Conservation (phyloP, 1,284 basidiomycete genomes). For the Sanghuangporus weigelae region DNA sequence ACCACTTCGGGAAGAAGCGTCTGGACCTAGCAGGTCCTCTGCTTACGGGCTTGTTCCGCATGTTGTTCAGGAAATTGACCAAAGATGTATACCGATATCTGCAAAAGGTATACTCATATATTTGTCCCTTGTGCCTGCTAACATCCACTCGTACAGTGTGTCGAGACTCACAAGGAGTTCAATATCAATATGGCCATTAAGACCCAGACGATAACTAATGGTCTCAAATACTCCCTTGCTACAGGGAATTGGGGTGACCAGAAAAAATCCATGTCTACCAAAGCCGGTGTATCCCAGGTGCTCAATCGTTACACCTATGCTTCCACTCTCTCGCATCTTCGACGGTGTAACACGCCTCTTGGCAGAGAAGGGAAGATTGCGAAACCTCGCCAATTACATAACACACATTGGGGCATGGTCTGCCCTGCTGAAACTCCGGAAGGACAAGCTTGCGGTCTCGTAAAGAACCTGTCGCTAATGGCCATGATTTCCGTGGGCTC, state of each 20-base stretch:
- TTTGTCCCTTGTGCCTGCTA: not conserved
- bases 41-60: constrained; percentile 93
- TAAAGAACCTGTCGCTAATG: constrained; percentile 99
- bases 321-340: constrained; percentile 95
- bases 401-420: constrained; percentile 99
- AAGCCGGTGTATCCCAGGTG: constrained; percentile 98
- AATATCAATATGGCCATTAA: constrained; percentile 91
- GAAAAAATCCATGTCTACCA: constrained; percentile 96
- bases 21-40: constrained; percentile 95
- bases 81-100: constrained; percentile 97
- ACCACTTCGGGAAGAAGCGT: constrained; percentile 99
- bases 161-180: constrained; percentile 96
- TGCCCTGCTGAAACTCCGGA: constrained; percentile 99
- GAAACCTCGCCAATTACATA: constrained; percentile 98
- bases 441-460: constrained; percentile 98
- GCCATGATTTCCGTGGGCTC: constrained; percentile 97
- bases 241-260: constrained; percentile 99
- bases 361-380: constrained; percentile 99
- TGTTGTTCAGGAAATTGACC: constrained; percentile 95
- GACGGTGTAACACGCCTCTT: constrained; percentile 96
- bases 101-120: constrained; percentile 68
- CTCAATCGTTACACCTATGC: constrained; percentile 98
- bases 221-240: constrained; percentile 95
- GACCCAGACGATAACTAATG: constrained; percentile 96
- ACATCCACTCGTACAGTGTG: constrained; percentile 56